These are phyloP conservation scores for Parascedosporium putredinis DNA, from an alignment of 2,329 filamentous ascomycete species.

Conservation along the genomic window DNA sequence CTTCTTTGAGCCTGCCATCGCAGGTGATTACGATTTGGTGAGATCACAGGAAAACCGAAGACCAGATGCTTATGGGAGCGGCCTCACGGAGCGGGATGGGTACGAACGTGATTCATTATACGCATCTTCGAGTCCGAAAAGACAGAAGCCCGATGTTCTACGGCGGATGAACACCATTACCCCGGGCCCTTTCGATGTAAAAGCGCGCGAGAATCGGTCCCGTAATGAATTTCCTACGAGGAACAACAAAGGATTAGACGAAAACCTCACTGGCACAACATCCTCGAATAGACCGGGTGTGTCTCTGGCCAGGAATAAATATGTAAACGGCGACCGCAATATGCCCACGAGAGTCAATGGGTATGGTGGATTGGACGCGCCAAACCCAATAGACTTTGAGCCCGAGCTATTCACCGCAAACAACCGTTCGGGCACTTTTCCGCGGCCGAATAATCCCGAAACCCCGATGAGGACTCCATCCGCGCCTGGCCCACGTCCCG, in stretches of 20 bases:
- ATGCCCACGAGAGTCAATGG: conserved; percentile 36
- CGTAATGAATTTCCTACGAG: conserved; percentile 23
- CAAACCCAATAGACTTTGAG: conserved; percentile 25
- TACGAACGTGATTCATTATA: conserved; percentile 29
- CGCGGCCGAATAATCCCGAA: conserved; percentile 28
- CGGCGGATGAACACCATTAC: conserved; percentile 56
- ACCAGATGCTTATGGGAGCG: conserved; percentile 38
- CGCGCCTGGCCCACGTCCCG: conserved; percentile 32
- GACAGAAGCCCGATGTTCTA: conserved; percentile 31
- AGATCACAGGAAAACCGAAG: conserved; percentile 25
- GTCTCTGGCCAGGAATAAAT: conserved; percentile 12
- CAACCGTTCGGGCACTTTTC: conserved; percentile 44
- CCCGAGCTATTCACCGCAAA: conserved; percentile 26
- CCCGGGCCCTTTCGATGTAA: conserved; percentile 53
- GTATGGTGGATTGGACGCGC: conserved; percentile 48
- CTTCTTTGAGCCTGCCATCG: conserved; percentile 35
- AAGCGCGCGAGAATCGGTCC: conserved; percentile 8
- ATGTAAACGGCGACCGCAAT: conserved; percentile 22
- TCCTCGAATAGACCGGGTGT: not conserved
- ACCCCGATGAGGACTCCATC: conserved; percentile 34
- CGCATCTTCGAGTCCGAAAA: conserved; percentile 36
- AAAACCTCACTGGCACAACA: too few species aligned
- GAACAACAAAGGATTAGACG: too few species aligned
- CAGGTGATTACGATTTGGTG: conserved; percentile 28
- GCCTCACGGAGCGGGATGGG: conserved; percentile 28